Base-by-base conservation (phyloP, 805 yeast genomes). In the Cyberlindnera japonica region DNA sequence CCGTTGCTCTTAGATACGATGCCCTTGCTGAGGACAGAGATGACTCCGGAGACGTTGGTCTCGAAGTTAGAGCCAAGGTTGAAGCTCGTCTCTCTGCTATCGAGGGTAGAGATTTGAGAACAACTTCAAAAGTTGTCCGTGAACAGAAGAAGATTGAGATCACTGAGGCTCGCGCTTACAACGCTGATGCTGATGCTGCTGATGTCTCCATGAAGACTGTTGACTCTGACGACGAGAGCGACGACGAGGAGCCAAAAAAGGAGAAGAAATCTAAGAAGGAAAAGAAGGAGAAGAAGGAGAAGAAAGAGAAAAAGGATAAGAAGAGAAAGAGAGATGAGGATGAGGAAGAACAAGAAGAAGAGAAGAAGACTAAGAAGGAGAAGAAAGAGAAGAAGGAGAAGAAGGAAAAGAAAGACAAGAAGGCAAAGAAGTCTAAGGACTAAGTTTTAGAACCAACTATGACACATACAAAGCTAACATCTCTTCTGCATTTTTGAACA, bases 21-120 rank as follows among this genome's bases (percentile, higher is more conserved):
- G 95, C 97, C 23, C 74, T 93, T 47, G 83, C 97, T 50, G 99
- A 93, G 72, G 98, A 93, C 58, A 81, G 97, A 68, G 95, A 88
- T 55, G 98, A 93, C 60, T 78, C 87, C 48, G 96, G 97, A 50
- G 95, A 90, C 55, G 75, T 90, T 58, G 99, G 99, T 60, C 73
- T 87, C 54, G 83, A 81, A 53, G 91, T 85, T 53, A 82, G 99
- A 71, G 80, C 87, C 53, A 89, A 88, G 75, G 91, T 93, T 57
- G 99, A 93, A 71, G 76, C 87, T 44, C 83, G 99, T 72, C 79
- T 93, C 57, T 86, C 96, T 63, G 86, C 90, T 45, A 74, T 93
- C 54, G 99, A 93, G 71, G 99, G 99, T 54, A 87, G 96, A 68
- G 98, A 93, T 65, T 69, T 90, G 62, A 83, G 96, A 72, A 83